phyloP scores from a whole-genome alignment of 306 rosid genomes.

The Ceratonia siliqua region DNA sequence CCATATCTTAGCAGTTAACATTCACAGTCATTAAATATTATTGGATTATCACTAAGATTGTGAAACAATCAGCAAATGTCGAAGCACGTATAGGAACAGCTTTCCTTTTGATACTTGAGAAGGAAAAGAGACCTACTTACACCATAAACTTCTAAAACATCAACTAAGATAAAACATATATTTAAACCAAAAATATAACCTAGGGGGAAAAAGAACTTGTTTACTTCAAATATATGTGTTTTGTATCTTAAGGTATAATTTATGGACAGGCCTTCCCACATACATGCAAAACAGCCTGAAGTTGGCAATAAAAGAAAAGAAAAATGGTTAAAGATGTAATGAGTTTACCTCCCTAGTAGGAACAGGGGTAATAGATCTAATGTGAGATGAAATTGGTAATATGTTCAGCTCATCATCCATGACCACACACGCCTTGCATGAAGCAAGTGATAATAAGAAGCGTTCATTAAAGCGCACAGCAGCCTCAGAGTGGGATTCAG shows the following conservation, averaged over 20 bases:
- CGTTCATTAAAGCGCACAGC: slow-evolving; percentile 93
- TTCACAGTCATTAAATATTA: neutral
- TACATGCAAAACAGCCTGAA: slow-evolving; percentile 15
- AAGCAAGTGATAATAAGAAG: slow-evolving; percentile 84
- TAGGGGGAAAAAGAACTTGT: neutral
- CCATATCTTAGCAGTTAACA: slow-evolving; percentile 11
- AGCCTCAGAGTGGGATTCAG: slow-evolving; percentile 87
- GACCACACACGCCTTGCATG: slow-evolving; percentile 81
- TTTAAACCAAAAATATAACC: neutral
- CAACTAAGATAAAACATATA: slow-evolving; percentile 6
- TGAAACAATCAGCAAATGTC: slow-evolving; percentile 11
- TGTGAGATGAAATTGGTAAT: slow-evolving; percentile 90
- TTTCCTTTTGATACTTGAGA: neutral
- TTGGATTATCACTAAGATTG: neutral
- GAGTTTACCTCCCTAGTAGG: slow-evolving; percentile 73
- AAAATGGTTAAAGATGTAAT: slow-evolving; percentile 19
- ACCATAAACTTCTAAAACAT: slow-evolving; percentile 13
- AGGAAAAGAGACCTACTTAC: neutral
- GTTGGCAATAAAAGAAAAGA: neutral
- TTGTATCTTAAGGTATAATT: neutral
- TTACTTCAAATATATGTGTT: neutral
- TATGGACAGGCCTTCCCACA: neutral
- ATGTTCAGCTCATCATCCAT: slow-evolving; percentile 95
- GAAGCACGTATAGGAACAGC: slow-evolving; percentile 21
- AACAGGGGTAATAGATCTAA: slow-evolving; percentile 67